phyloP scores from a whole-genome alignment of 192 early-diverging fungal genomes.

The Linnemannia zychae region DNA sequence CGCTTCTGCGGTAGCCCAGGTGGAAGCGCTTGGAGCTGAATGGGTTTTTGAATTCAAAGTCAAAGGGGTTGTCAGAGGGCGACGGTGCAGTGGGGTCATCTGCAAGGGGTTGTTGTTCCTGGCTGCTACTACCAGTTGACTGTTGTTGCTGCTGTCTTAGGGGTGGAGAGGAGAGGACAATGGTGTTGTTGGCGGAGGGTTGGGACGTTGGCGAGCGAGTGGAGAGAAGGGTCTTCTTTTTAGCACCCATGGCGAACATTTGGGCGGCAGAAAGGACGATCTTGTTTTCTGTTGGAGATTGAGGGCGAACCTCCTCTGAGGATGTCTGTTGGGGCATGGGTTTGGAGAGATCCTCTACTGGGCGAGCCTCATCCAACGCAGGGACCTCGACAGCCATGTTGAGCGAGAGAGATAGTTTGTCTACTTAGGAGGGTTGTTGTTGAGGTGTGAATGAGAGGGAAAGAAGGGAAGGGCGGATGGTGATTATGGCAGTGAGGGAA shows the following conservation, averaged over 20 bases:
- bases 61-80: slow-evolving; percentile 33
- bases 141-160: background rate
- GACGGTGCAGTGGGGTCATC: background rate
- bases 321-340: background rate
- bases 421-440: background rate
- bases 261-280: slow-evolving; percentile 17
- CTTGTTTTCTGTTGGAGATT: slow-evolving; percentile 8
- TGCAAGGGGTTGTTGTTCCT: background rate
- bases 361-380: background rate
- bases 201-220: background rate
- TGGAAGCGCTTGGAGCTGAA: slow-evolving; percentile 28
- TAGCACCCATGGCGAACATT: slow-evolving; percentile 9
- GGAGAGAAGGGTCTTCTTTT: slow-evolving; percentile 18
- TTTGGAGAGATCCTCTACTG: background rate
- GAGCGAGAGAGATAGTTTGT: background rate
- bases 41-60: slow-evolving; percentile 41
- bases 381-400: slow-evolving; percentile 15
- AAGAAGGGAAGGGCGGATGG: background rate
- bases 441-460: background rate
- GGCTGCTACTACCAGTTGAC: background rate
- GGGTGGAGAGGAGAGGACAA: background rate
- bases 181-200: slow-evolving; percentile 1
- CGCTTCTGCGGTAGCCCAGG: slow-evolving; percentile 34
- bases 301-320: background rate
- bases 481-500: background rate